These are phyloP conservation scores for Zizania latifolia DNA, from an alignment of 176 grass and related monocot species.

Conservation along the genomic window DNA sequence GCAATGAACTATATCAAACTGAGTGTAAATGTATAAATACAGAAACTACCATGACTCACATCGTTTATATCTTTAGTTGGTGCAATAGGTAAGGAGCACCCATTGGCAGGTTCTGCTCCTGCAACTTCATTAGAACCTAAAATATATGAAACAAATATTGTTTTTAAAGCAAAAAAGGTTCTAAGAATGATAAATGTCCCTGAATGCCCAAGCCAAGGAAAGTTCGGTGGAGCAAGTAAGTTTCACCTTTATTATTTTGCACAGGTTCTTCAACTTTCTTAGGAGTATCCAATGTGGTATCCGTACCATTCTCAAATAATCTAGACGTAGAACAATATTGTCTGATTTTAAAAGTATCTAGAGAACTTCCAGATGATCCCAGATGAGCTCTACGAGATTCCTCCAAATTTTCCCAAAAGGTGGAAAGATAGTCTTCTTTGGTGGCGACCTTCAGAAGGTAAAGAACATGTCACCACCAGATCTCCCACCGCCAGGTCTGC, in stretches of 20 bases:
- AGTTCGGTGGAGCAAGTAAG: background rate
- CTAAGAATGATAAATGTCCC: background rate
- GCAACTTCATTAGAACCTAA: slow-evolving; percentile 39
- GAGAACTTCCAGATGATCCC: slow-evolving; percentile 29
- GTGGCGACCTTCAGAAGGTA: slow-evolving; percentile 47
- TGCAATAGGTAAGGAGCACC: slow-evolving; percentile 16
- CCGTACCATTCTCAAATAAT: slow-evolving; percentile 51
- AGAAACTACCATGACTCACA: slow-evolving; percentile 34
- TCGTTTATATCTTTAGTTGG: slow-evolving; percentile 32
- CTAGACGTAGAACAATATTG: slow-evolving; percentile 36
- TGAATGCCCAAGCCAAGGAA: slow-evolving; percentile 7
- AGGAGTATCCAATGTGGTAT: slow-evolving; percentile 9
- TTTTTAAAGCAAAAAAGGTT: background rate
- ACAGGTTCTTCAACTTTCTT: slow-evolving; percentile 18
- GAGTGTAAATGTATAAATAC: slow-evolving; percentile 13
- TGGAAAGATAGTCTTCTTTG: slow-evolving; percentile 62
- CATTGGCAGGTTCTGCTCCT: slow-evolving; percentile 25
- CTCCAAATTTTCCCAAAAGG: slow-evolving; percentile 47
- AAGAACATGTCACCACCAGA: too few species aligned
- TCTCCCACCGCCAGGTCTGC: too few species aligned
- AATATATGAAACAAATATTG: slow-evolving; percentile 25
- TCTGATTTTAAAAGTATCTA: slow-evolving; percentile 39
- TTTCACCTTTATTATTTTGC: slow-evolving; percentile 35
- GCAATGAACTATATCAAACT: background rate
- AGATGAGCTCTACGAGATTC: slow-evolving; percentile 50